phyloP scores from a whole-genome alignment of 495 filamentous ascomycete species.

The Penicillium coprophilum region DNA sequence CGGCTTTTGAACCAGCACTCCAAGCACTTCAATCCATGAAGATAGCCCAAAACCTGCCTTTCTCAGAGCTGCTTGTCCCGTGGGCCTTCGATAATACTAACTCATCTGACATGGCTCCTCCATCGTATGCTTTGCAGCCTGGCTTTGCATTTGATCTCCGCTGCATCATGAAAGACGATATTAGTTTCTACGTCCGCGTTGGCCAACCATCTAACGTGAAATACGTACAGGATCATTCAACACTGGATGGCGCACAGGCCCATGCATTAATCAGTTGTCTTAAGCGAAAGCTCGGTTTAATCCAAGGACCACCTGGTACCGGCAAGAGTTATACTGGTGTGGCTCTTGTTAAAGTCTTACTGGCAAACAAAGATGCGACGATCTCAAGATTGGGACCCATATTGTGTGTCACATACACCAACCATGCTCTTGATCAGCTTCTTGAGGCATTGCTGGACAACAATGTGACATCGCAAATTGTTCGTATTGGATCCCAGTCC shows the following conservation, averaged over 20 bases:
- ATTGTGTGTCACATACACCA: slow-evolving; percentile 67
- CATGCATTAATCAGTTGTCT: slow-evolving; percentile 56
- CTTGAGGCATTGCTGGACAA: slow-evolving; percentile 61
- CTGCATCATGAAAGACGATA: slow-evolving; percentile 42
- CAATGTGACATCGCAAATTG: slow-evolving; percentile 53
- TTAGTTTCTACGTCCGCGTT: slow-evolving; percentile 31
- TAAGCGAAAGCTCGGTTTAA: slow-evolving; percentile 56
- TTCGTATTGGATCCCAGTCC: slow-evolving; percentile 67
- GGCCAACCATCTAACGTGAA: slow-evolving; percentile 39
- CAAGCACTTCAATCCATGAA: slow-evolving; percentile 62
- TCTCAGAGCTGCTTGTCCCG: slow-evolving; percentile 3
- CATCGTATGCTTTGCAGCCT: slow-evolving; percentile 50
- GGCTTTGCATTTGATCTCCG: slow-evolving; percentile 56
- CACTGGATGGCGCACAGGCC: slow-evolving; percentile 60
- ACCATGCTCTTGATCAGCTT: slow-evolving; percentile 73
- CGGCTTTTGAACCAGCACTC: slow-evolving; percentile 67
- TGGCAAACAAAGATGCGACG: slow-evolving; percentile 50
- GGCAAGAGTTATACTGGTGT: slow-evolving; percentile 69
- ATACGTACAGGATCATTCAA: slow-evolving; percentile 42
- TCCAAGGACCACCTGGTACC: slow-evolving; percentile 82
- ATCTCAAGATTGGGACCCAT: slow-evolving; percentile 59
- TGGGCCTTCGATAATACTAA: not conserved
- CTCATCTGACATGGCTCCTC: slow-evolving; percentile 38
- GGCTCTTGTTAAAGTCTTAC: slow-evolving; percentile 59
- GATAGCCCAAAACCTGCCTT: not conserved